Evolutionary conservation across 2,329 filamentous ascomycete genomes (phyloP).

Genomic region (Ascochyta rabiei): DNA sequence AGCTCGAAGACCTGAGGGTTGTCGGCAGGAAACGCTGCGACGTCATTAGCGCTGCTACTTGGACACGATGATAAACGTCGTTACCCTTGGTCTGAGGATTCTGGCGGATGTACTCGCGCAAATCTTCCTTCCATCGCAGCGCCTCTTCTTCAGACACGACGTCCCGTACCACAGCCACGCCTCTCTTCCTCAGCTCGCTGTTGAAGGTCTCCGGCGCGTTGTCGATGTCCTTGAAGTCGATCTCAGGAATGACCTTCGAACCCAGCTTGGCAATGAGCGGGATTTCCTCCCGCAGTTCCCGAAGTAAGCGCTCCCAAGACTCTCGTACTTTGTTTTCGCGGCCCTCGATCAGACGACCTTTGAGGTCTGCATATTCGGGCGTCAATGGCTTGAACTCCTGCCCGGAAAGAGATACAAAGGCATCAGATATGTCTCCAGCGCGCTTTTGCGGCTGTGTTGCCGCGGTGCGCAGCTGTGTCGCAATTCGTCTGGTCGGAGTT

Average conservation of each 20-base stretch:
- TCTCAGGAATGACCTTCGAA: constrained; percentile 53
- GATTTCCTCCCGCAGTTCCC: constrained; percentile 52
- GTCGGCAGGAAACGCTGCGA: constrained; percentile 53
- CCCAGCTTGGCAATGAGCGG: constrained; percentile 51
- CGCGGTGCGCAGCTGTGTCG: constrained; percentile 34
- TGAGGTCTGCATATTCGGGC: constrained; percentile 54
- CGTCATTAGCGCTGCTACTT: constrained; percentile 8
- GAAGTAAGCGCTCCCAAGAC: constrained; percentile 56
- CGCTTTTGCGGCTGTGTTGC: constrained; percentile 49
- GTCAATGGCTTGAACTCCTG: constrained; percentile 53
- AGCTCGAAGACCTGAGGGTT: constrained; percentile 59
- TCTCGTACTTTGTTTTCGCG: constrained; percentile 55
- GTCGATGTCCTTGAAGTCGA: constrained; percentile 55
- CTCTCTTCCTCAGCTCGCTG: constrained; percentile 63
- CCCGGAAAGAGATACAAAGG: constrained; percentile 57
- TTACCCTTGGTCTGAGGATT: constrained; percentile 54
- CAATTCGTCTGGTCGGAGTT: constrained; percentile 26
- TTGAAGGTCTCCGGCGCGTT: constrained; percentile 62
- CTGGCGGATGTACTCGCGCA: constrained; percentile 52
- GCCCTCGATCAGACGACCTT: constrained; percentile 52
- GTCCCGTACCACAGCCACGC: constrained; percentile 55
- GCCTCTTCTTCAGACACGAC: constrained; percentile 54
- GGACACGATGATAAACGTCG: background rate
- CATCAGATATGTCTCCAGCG: constrained; percentile 58
- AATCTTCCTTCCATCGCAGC: constrained; percentile 52